A percentile compares a stretch with the other conserved stretches of the same genome.
phyloP scores from a whole-genome alignment of 768 basidiomycete species.

The Mycena filopes region DNA sequence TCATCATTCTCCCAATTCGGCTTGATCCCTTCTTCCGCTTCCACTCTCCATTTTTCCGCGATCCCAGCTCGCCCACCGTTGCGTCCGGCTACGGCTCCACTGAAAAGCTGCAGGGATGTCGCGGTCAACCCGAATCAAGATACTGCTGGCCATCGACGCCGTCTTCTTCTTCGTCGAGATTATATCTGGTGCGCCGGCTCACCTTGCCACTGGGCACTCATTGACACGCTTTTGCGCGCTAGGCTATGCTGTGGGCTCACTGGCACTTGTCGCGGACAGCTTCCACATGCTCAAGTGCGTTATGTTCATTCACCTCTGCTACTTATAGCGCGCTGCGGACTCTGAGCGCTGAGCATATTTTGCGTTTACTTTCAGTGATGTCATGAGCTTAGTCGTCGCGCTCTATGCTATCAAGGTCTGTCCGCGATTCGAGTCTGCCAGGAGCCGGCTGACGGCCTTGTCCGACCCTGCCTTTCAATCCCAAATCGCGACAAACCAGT shows the following conservation, averaged over 20 bases:
- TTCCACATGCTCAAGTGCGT: constrained; percentile 99
- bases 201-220: not conserved
- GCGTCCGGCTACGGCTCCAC: too few species aligned
- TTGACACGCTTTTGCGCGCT: constrained; percentile 9
- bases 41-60: too few species aligned
- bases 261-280: constrained; percentile 95
- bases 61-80: too few species aligned
- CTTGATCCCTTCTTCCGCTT: too few species aligned
- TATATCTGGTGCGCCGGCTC: constrained; percentile 63
- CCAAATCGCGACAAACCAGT: constrained; percentile 48
- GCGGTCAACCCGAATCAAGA: constrained; percentile 77
- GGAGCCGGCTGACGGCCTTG: too few species aligned
- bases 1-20: too few species aligned
- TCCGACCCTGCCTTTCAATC: too few species aligned
- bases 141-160: constrained; percentile 86
- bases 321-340: not conserved
- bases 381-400: constrained; percentile 93
- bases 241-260: constrained; percentile 96
- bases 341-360: constrained; percentile 17
- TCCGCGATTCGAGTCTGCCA: not conserved
- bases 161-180: constrained; percentile 90
- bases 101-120: constrained; percentile 47
- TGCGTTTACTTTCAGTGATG: constrained; percentile 72
- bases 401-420: constrained; percentile 90
- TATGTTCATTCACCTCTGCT: too few species aligned